Percentiles rank a stretch among this genome's conserved stretches.
These are phyloP conservation scores for Nicotiana rustica DNA, from an alignment of 305 asterid genomes.

Conservation along the genomic window DNA sequence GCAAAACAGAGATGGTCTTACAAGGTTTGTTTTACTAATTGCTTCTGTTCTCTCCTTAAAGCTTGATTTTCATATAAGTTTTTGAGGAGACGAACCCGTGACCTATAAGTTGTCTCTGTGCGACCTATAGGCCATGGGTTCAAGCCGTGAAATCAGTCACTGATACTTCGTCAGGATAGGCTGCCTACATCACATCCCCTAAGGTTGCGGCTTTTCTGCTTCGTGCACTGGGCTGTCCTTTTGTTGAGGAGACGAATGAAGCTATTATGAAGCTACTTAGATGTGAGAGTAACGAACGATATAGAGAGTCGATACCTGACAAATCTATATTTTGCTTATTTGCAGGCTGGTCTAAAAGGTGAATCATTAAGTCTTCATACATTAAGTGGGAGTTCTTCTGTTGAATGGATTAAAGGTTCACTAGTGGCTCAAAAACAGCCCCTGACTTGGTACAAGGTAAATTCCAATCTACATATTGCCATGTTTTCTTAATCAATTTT, in stretches of 20 bases:
- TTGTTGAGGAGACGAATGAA: too few species aligned
- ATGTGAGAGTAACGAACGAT: neutral
- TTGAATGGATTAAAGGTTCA: constrained; percentile 73
- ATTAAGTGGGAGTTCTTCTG: constrained; percentile 70
- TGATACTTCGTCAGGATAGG: too few species aligned
- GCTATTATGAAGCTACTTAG: neutral
- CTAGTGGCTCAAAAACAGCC: constrained; percentile 73
- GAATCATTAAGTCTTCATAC: constrained; percentile 64
- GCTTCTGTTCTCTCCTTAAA: constrained; percentile 13
- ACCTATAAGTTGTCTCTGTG: too few species aligned
- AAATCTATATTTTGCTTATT: constrained; percentile 1
- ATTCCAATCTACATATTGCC: neutral
- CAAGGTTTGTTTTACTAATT: constrained; percentile 57
- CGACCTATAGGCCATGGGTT: too few species aligned
- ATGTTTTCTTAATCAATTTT: neutral
- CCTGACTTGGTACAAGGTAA: constrained; percentile 92
- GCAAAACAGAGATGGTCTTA: constrained; percentile 84
- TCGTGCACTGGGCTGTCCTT: too few species aligned
- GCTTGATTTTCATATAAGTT: neutral
- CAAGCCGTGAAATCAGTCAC: too few species aligned
- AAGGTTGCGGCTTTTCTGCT: too few species aligned
- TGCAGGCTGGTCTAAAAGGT: constrained; percentile 78
- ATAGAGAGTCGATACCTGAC: neutral
- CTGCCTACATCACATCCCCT: too few species aligned
- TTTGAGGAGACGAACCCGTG: neutral